Base-by-base conservation (phyloP, 495 filamentous ascomycete species). In the Xylaria intraflava region DNA sequence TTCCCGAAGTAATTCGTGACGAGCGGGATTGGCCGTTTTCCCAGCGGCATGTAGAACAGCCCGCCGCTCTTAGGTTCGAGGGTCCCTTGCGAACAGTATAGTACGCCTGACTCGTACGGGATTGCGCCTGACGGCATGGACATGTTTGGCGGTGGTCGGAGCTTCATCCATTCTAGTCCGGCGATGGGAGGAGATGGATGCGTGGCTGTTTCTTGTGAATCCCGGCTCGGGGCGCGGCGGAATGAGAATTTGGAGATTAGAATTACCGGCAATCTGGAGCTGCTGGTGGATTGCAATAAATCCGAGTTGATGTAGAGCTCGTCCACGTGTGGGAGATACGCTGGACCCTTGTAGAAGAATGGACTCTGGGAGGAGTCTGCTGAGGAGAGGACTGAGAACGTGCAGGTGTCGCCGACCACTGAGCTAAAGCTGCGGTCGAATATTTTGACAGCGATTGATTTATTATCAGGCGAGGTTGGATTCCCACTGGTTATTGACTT, bases 301-400 rank as follows among this genome's bases (percentile, higher is more conserved):
- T 80, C 80, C 33, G 79, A 83, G 27, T 79, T 84, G 50, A 82
- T 69, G 68, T 82, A 86, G 29, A 86, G 69, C 59, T 74, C 70
- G 38, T 73, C 60, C 30, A 49, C 42, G 6, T 57, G 26, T 12
- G 52, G 51, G 20, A 64, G 11, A 49, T 65, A 88, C 46, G 81
- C 74, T 44, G 83, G 82, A 1, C 78, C 80, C 67, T 82, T 78
- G 66, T 83, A 78, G 65, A 86, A 87, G 59, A 76, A 69, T 10
- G 71, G 66, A 39, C 71, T 73, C n/a, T 58, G 63, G 23, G 64
- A 64, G 17, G 61, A 59, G 24, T 66, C 61, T 0, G 56, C 44
- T 1, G 70, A 65, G 9, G 71, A 70, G 29, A 78, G 58, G 20
- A 74, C 64, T 7, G 72, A 72, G 50, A 62, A 68, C 3, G 49